Conservation (phyloP, 129 eudicot genomes). For the Tagetes erecta region DNA sequence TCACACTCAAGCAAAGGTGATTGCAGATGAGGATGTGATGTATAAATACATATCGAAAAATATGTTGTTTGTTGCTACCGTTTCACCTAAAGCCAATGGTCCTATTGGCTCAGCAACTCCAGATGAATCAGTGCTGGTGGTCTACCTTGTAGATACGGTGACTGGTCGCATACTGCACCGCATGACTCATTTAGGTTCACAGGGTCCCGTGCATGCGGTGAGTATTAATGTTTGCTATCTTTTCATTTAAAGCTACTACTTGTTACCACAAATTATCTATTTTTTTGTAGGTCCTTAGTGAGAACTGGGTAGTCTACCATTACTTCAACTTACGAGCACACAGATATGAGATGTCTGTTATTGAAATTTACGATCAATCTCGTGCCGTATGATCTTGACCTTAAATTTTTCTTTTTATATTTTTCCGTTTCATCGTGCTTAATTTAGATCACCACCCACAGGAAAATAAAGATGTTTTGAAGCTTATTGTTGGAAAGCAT, state of each 20-base stretch:
- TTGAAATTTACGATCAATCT: conserved; percentile 92
- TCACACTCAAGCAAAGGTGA: conserved; percentile 96
- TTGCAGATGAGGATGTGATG: conserved; percentile 84
- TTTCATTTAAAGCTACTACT: not conserved
- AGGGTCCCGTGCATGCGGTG: conserved; percentile 99
- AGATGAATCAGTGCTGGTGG: conserved; percentile 83
- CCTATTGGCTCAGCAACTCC: conserved; percentile 91
- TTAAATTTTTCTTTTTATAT: not conserved
- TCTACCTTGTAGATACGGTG: conserved; percentile 82
- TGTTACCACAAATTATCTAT: not conserved
- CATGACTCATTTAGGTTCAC: conserved; percentile 89
- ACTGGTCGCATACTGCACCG: conserved; percentile 94
- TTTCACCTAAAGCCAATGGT: conserved; percentile 89
- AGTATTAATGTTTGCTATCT: conserved; percentile 36
- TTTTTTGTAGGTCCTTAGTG: conserved; percentile 76
- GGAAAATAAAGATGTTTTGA: conserved; percentile 90
- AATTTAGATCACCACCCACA: conserved; percentile 33
- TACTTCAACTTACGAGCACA: conserved; percentile 96
- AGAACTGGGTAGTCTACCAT: conserved; percentile 99
- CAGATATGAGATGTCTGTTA: conserved; percentile 95
- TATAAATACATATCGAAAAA: conserved; percentile 86
- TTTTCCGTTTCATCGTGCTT: not conserved
- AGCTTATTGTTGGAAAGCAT: conserved; percentile 91
- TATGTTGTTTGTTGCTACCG: conserved; percentile 80
- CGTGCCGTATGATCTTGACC: conserved; percentile 72